Conservation (phyloP, 176 grass and related monocot species). For the Rhynchospora tenuis region DNA sequence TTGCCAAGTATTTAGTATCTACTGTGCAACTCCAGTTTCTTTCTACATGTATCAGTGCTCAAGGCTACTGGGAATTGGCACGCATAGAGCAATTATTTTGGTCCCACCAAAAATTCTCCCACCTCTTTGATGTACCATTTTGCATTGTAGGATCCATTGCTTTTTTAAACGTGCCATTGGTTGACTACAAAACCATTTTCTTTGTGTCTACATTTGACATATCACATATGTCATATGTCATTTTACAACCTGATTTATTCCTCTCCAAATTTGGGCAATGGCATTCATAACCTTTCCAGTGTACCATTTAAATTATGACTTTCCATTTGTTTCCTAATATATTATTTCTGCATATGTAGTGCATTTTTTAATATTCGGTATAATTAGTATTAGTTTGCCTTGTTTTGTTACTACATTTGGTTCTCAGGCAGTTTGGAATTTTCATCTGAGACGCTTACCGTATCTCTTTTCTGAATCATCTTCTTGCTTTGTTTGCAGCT, state of each 20-base stretch:
- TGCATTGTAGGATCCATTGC: background rate
- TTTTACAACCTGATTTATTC: background rate
- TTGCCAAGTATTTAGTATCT: constrained; percentile 47
- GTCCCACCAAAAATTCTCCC: background rate
- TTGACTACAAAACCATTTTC: background rate
- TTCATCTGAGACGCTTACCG: background rate
- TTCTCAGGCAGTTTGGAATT: constrained; percentile 1
- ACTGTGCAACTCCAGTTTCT: background rate
- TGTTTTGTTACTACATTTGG: constrained; percentile 4
- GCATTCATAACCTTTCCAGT: background rate
- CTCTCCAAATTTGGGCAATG: background rate
- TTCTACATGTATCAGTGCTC: background rate
- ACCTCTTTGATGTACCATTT: background rate
- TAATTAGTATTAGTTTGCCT: background rate
- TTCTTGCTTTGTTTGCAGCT: constrained; percentile 51
- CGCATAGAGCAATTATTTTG: background rate
- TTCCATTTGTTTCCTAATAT: background rate
- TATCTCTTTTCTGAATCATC: background rate
- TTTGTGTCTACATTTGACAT: background rate
- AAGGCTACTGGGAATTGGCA: background rate
- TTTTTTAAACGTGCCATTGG: background rate
- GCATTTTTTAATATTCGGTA: background rate
- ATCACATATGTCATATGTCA: no score
- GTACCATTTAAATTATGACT: background rate
- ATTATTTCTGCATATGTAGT: background rate